Evolutionary conservation across 2,329 filamentous ascomycete genomes (phyloP), one percentile per base, ranked within the genome.

Genomic region (Monosporascus sp.): DNA sequence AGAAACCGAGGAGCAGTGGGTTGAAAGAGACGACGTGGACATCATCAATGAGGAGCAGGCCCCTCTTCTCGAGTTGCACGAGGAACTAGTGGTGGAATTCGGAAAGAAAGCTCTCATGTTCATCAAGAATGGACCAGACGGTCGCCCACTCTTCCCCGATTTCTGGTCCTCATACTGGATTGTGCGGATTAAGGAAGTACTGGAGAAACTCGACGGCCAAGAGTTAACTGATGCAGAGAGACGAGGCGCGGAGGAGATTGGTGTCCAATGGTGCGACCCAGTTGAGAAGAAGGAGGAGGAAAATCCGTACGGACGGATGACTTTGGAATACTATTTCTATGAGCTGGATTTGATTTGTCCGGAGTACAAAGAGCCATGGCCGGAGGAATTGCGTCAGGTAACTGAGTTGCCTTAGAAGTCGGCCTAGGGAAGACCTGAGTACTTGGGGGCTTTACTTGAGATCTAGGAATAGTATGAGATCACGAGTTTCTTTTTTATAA

Each of bases 171-270:
- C 18, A 37, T 26, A 8, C 24, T 48, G 50, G 50, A 14, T 22
- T 22, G 24, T 22, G n/a, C 37, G 50, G 44, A 37, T 52, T 1
- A 9, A 41, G 14, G n/a, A 44, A 37, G 50, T 22, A 15, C 24
- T 48, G n/a, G 45, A 48, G 3, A 37, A 48, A 37, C 45, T 52
- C 2, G 20, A 48, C 8, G 50, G 50, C 2, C 9, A n/a, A 18
- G 22, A 35, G 1, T 43, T 52, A 20, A 52, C 38, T n/a, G 45
- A 43, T 37, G 24, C 9, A 7, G 45, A 52, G 26, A 48, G 35
- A 48, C 37, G 17, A 22, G 50, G 37, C 7, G 50, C 50, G 9
- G 38, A 52, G 51, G 17, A 18, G n/a, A 48, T 52, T 24, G 51
- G 51, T 1, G 51, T 49, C 3, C 18, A 31, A 3, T 52, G 51